Base-by-base conservation (phyloP, 257 asterid genomes). In the Petunia secreta region DNA sequence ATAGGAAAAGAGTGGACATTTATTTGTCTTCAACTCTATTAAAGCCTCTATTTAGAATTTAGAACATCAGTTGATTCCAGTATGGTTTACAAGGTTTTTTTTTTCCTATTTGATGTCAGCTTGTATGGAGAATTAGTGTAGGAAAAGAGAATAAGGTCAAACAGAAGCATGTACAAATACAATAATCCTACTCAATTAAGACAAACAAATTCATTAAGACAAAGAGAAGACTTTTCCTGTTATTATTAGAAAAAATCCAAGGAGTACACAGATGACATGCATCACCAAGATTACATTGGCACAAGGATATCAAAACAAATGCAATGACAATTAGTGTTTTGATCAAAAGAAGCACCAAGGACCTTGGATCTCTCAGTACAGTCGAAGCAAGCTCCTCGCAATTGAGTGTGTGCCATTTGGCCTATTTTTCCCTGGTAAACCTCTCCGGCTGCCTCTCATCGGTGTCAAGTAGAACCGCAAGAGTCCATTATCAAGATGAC, bases 401-500 rank as follows among this genome's bases (percentile, higher is more conserved):
- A 90, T 88, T 0, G 97, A 90, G 60, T 94, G 93, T 10, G 97
- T 75, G 75, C 85, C 85, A 54, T 89, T 87, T 16, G 89, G 92
- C 88, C 88, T 92, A 82, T 84, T 81, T 79, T 91, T 91, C 13
- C 89, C 91, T 25, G 88, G 55, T 2, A 85, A 92, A 66, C 85
- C 93, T 89, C 92, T 90, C 83, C 95, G 88, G 81, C 92, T 88
- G 58, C 94, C 81, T 85, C 97, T 89, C 92, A 87, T 1, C 2
- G 98, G 98, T 4, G 98, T 86, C 89, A 91, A 85, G 86, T 92
- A 90, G 86, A 94, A 91, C 57, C 97, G 88, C 15, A 92, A 80
- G 50, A 94, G 93, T 65, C 98, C 97, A 63, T 92, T 92, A 82
- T 94, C 97, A 4, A 87, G 77, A 73, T 90, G 84, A 77, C 81